A percentile compares a stretch with the other conserved stretches of the same genome.
Evolutionary conservation across 352 stramenopile species (phyloP).

Genomic region (Phytophthora vignae): DNA sequence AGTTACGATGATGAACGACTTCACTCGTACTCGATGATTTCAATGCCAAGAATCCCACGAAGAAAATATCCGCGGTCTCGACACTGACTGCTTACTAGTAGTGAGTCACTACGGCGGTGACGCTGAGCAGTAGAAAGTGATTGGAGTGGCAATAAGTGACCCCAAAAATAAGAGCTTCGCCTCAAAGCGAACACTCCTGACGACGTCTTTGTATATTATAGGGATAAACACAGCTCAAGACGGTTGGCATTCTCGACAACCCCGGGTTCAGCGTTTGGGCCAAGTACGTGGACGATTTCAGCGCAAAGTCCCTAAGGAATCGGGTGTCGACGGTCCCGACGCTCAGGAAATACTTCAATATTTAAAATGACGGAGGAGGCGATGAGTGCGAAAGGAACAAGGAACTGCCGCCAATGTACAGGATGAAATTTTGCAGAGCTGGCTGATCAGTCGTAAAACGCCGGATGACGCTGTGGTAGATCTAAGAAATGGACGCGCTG

Average conservation of each 20-base stretch:
- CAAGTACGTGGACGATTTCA: neutral
- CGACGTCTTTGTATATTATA: too few relatives aligned
- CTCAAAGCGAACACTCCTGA: too few relatives aligned
- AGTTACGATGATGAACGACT: too few relatives aligned
- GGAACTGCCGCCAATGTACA: neutral
- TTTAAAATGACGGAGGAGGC: neutral
- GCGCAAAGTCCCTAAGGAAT: neutral
- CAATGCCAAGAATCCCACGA: neutral
- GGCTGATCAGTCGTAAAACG: too few relatives aligned
- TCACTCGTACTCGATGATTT: constrained; percentile 7
- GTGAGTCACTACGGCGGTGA: constrained; percentile 7
- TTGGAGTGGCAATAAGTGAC: neutral
- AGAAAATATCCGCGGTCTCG: constrained; percentile 1
- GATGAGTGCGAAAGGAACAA: neutral
- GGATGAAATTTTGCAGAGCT: neutral
- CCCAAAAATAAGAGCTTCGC: too few relatives aligned
- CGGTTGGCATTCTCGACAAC: too few relatives aligned
- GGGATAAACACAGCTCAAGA: too few relatives aligned
- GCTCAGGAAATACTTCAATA: neutral
- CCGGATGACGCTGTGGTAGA: too few relatives aligned
- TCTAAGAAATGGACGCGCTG: too few relatives aligned
- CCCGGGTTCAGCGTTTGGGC: neutral
- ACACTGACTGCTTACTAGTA: neutral
- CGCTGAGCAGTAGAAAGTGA: neutral
- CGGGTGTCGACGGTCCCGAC: too few relatives aligned